Evolutionary conservation across 345 rosid genomes (phyloP).

Genomic region (Triadica sebifera): DNA sequence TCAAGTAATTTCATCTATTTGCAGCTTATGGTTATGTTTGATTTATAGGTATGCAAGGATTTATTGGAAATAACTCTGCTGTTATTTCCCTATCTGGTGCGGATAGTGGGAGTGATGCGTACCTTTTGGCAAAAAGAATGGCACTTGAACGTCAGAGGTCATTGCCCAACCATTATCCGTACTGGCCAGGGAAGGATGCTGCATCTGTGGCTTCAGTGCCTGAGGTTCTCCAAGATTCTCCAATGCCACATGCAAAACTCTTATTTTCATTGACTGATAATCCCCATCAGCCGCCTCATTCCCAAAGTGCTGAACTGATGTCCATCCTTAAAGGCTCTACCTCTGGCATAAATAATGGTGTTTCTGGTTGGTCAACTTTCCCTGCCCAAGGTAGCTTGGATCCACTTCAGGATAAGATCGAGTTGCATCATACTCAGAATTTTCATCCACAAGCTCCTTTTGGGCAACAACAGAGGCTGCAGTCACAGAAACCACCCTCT

Average conservation of each 20-base stretch:
- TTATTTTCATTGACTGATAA: slow-evolving; percentile 36
- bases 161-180: slow-evolving; percentile 47
- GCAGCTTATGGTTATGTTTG: slow-evolving; percentile 19
- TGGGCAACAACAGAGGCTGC: slow-evolving; percentile 74
- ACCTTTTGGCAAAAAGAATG: slow-evolving; percentile 70
- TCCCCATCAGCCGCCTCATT: slow-evolving; percentile 43
- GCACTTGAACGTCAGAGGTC: slow-evolving; percentile 76
- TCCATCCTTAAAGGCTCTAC: slow-evolving; percentile 73
- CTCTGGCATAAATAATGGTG: slow-evolving; percentile 47
- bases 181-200: slow-evolving; percentile 74
- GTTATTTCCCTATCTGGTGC: slow-evolving; percentile 42
- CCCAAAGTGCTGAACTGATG: slow-evolving; percentile 72
- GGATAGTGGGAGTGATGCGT: slow-evolving; percentile 58
- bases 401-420: slow-evolving; percentile 58
- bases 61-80: slow-evolving; percentile 51
- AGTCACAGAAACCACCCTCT: slow-evolving; percentile 44
- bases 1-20: neutral
- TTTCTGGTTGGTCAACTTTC: slow-evolving; percentile 59
- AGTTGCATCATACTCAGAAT: slow-evolving; percentile 49
- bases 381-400: slow-evolving; percentile 48
- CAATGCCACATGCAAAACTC: slow-evolving; percentile 39
- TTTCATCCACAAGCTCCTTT: slow-evolving; percentile 61
- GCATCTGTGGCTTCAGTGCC: slow-evolving; percentile 53
- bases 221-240: slow-evolving; percentile 48
- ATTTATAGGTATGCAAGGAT: slow-evolving; percentile 64